These are phyloP conservation scores for Exsudoporus frostii DNA, from an alignment of 768 basidiomycete genomes.

Conservation along the genomic window DNA sequence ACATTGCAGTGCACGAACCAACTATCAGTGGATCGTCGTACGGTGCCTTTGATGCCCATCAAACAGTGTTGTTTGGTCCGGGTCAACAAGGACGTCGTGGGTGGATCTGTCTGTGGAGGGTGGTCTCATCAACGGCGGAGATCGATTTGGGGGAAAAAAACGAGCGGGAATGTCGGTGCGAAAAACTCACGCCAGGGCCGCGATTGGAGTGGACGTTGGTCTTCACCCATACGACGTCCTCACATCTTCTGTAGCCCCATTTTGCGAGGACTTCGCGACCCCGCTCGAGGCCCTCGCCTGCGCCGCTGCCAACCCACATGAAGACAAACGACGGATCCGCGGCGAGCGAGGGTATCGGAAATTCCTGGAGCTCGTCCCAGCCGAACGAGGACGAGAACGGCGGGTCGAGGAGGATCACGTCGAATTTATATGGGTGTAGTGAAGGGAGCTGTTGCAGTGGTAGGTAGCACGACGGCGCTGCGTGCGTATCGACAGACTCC, in stretches of 20 bases:
- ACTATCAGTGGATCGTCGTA: conserved; percentile 88
- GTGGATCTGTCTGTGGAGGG: conserved; percentile 68
- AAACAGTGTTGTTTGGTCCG: conserved; percentile 95
- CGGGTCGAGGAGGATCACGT: conserved; percentile 88
- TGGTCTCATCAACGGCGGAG: not conserved
- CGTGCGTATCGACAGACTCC: conserved; percentile 62
- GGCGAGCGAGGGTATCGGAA: conserved; percentile 79
- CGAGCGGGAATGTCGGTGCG: not conserved
- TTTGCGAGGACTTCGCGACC: conserved; percentile 87
- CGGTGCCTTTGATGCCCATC: conserved; percentile 96
- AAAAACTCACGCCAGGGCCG: conserved; percentile 67
- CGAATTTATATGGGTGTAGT: conserved; percentile 72
- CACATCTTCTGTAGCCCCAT: conserved; percentile 94
- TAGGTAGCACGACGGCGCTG: conserved; percentile 74
- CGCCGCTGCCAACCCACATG: conserved; percentile 93
- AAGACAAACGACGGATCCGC: conserved; percentile 93
- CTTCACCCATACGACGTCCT: conserved; percentile 99
- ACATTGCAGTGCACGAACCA: conserved; percentile 99
- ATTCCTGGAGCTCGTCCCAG: conserved; percentile 79
- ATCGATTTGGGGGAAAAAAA: not conserved
- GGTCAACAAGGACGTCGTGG: conserved; percentile 81
- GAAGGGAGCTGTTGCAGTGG: conserved; percentile 53
- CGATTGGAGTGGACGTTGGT: conserved; percentile 73
- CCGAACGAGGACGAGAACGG: conserved; percentile 83
- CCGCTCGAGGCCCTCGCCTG: conserved; percentile 85